These are phyloP conservation scores for Clitopilus hobsonii DNA, from an alignment of 768 basidiomycete genomes.

Conservation along the genomic window DNA sequence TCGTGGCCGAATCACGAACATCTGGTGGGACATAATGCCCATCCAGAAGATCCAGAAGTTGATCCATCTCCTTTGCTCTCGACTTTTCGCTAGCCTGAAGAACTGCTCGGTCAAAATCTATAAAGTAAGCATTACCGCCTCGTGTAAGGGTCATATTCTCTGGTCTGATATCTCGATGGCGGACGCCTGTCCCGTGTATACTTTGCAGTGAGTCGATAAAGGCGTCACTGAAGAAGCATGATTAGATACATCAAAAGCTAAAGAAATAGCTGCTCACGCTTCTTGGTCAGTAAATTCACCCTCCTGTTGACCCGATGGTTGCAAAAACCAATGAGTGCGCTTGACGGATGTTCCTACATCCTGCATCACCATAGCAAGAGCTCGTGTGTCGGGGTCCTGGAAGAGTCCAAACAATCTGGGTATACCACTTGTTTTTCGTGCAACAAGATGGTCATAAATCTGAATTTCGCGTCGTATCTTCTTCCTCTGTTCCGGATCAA, in stretches of 20 bases:
- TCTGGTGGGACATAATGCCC: background rate
- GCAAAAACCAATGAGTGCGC: background rate
- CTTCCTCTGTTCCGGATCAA: background rate
- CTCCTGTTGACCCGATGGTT: background rate
- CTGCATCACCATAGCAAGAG: conserved; percentile 1
- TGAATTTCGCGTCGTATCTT: conserved; percentile 3
- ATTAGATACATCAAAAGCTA: background rate
- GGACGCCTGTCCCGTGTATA: conserved; percentile 19
- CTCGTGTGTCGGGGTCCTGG: conserved; percentile 3
- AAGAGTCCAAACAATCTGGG: conserved; percentile 4
- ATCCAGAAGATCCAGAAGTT: background rate
- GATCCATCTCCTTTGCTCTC: background rate
- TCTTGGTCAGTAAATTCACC: background rate
- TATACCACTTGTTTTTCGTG: conserved; percentile 1
- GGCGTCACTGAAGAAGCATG: background rate
- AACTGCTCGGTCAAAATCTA: conserved; percentile 21
- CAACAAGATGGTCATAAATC: conserved; percentile 1
- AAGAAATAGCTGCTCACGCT: background rate
- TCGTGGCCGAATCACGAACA: background rate
- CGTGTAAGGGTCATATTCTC: conserved; percentile 18
- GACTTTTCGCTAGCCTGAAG: background rate
- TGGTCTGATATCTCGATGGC: conserved; percentile 20
- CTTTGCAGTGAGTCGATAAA: conserved; percentile 5
- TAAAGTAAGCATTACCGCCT: conserved; percentile 13
- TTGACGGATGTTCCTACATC: background rate